Conservation (phyloP, 495 filamentous ascomycete species). For the Aspergillus kassunensis region DNA sequence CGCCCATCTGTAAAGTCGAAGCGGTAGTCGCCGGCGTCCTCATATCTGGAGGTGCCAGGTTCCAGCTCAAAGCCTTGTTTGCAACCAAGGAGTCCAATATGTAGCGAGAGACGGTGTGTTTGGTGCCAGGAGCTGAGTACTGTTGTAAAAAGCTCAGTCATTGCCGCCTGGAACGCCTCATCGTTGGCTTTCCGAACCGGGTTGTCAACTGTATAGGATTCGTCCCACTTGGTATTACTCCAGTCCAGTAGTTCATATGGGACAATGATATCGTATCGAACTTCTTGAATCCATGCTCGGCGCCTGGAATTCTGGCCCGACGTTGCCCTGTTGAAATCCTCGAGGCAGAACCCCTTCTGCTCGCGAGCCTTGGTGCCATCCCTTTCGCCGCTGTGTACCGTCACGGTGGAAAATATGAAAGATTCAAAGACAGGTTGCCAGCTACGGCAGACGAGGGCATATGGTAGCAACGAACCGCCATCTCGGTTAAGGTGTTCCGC, state of each 20-base stretch:
- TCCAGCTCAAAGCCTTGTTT: background rate
- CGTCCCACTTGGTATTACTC: background rate
- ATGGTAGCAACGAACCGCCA: background rate
- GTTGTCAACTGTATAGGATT: background rate
- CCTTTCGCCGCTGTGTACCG: background rate
- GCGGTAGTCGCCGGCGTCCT: too few relatives aligned
- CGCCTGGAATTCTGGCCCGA: background rate
- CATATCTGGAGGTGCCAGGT: too few relatives aligned
- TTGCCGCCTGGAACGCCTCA: background rate
- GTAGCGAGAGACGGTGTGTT: background rate
- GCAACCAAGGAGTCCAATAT: background rate
- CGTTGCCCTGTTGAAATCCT: background rate
- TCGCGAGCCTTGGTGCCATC: too few relatives aligned
- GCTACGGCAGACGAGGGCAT: background rate
- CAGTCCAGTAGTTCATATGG: background rate
- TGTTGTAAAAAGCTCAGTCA: background rate
- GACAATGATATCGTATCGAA: background rate
- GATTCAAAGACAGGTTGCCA: background rate
- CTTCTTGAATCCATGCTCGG: background rate
- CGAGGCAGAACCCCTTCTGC: background rate
- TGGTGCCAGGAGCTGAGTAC: background rate
- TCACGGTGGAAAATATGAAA: background rate
- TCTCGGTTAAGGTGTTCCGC: background rate
- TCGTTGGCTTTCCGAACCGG: background rate
- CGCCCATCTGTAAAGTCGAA: too few relatives aligned